Evolutionary conservation across 106 monocot species (phyloP), one percentile per base, ranked within the genome.

Genomic region (Xerophyta viscosa): DNA sequence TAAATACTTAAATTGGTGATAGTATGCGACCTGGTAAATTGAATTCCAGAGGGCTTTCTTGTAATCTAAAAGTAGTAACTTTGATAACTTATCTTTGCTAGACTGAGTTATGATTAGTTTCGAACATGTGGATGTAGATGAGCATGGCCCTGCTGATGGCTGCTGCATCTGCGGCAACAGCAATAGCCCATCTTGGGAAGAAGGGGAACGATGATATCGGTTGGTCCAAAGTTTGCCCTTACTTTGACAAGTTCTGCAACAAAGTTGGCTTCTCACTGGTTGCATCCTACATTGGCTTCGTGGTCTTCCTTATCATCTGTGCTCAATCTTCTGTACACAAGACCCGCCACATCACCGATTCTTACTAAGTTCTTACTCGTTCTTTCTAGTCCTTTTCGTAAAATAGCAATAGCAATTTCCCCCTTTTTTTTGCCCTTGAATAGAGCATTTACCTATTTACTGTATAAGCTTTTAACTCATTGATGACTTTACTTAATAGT

Each of bases 241-340:
- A 49, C 33, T 37, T 24, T 23, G 29, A 63, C 29, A 63, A 57
- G 37, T 71, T 29, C 70, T 71, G 70, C 54, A 55, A 17, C 5
- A 56, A 19, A 28, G 52, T 48, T 29, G 48, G 26, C 0, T 8
- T 63, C 36, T 56, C 70, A 5, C 39, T 71, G 12, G 41, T 37
- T 25, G 56, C 24, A 8, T 71, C 56, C 31, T 71, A 37, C 37
- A 13, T 63, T 24, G 56, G 62, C 0, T 49, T 57, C 48, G 4
- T 63, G n/a, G 37, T 57, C 37, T 41, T 63, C 11, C 56, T 71
- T 19, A 8, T 63, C 27, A 37, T 71, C 6, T 71, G 62, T 28
- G 19, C 44, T 11, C 20, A 48, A 14, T 52, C 59, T 2, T 8
- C 23, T n/a, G 52, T 43, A 8, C 29, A 52, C 67, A 68, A 56